Conservation (phyloP, 371 early-diverging fungal genomes). For the Mucor plumbeus region DNA sequence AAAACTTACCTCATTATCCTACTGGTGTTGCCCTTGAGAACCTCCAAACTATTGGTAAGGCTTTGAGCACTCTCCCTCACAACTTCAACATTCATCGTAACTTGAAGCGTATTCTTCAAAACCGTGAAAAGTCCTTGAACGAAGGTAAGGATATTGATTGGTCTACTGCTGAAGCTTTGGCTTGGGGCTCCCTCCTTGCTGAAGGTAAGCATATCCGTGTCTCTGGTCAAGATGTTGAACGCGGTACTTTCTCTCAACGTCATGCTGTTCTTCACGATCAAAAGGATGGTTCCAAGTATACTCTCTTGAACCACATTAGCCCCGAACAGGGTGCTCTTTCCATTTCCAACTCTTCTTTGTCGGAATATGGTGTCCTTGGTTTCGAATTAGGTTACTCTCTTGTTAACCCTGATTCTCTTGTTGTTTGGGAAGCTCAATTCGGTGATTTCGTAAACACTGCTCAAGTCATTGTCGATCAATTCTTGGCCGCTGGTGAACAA, state of each 20-base stretch:
- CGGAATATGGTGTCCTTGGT: conserved; percentile 96
- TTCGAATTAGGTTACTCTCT: conserved; percentile 97
- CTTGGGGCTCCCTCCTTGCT: conserved; percentile 89
- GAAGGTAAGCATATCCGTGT: conserved; percentile 47
- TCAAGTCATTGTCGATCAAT: conserved; percentile 97
- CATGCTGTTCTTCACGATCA: conserved; percentile 96
- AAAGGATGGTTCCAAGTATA: conserved; percentile 70
- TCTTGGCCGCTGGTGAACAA: conserved; percentile 93
- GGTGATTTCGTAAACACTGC: conserved; percentile 98
- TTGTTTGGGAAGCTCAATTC: conserved; percentile 98
- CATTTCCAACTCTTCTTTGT: conserved; percentile 93
- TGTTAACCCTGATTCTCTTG: conserved; percentile 90
- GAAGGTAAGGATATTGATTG: conserved; percentile 89
- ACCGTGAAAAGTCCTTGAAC: conserved; percentile 79
- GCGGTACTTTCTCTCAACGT: conserved; percentile 98
- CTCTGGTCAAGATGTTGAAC: conserved; percentile 91
- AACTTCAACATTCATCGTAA: conserved; percentile 88
- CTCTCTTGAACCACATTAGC: conserved; percentile 83
- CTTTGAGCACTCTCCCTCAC: conserved; percentile 81
- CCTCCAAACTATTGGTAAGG: conserved; percentile 81
- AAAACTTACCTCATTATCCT: conserved; percentile 66
- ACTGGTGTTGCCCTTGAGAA: conserved; percentile 84
- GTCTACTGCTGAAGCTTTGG: conserved; percentile 96
- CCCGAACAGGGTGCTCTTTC: conserved; percentile 85
- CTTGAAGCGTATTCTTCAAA: conserved; percentile 84